phyloP scores from a whole-genome alignment of 805 yeast genomes.

The Millerago galiae region DNA sequence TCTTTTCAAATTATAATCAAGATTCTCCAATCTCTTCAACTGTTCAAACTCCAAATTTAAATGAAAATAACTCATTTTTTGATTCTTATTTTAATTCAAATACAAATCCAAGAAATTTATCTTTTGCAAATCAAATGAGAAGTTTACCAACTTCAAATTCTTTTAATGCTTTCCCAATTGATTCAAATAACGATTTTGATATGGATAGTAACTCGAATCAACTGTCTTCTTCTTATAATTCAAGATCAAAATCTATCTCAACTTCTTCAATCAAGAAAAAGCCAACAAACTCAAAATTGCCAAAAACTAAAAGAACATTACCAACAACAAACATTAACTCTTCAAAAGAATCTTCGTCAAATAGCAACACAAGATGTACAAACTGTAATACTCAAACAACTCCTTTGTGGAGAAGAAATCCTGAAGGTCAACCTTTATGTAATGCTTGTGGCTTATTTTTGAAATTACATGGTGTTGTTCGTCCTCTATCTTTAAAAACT shows the following conservation, averaged over 20 bases:
- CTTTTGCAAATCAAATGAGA: slow-evolving; percentile 22
- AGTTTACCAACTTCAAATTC: slow-evolving; percentile 15
- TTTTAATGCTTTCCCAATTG: slow-evolving; percentile 6
- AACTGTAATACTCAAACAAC: slow-evolving; percentile 91
- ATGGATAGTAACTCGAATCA: background rate
- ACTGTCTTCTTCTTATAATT: slow-evolving; percentile 13
- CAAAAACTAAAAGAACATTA: slow-evolving; percentile 17
- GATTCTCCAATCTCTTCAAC: slow-evolving; percentile 21
- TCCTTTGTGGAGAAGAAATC: slow-evolving; percentile 91
- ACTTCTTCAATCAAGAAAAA: slow-evolving; percentile 22
- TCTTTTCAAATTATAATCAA: slow-evolving; percentile 13
- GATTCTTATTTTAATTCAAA: slow-evolving; percentile 16
- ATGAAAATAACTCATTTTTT: slow-evolving; percentile 18
- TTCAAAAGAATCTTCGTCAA: slow-evolving; percentile 12
- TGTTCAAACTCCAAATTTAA: slow-evolving; percentile 19
- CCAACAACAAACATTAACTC: slow-evolving; percentile 15
- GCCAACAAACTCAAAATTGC: slow-evolving; percentile 13
- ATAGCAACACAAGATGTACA: slow-evolving; percentile 44
- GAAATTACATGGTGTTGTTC: slow-evolving; percentile 89
- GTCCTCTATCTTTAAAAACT: slow-evolving; percentile 86
- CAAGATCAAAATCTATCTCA: slow-evolving; percentile 14
- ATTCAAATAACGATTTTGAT: slow-evolving; percentile 1
- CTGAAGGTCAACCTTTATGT: slow-evolving; percentile 88
- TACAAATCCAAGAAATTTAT: slow-evolving; percentile 8
- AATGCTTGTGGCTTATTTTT: slow-evolving; percentile 94